These are phyloP conservation scores for Phytophthora kernoviae DNA, from an alignment of 352 stramenopile genomes.

Conservation along the genomic window DNA sequence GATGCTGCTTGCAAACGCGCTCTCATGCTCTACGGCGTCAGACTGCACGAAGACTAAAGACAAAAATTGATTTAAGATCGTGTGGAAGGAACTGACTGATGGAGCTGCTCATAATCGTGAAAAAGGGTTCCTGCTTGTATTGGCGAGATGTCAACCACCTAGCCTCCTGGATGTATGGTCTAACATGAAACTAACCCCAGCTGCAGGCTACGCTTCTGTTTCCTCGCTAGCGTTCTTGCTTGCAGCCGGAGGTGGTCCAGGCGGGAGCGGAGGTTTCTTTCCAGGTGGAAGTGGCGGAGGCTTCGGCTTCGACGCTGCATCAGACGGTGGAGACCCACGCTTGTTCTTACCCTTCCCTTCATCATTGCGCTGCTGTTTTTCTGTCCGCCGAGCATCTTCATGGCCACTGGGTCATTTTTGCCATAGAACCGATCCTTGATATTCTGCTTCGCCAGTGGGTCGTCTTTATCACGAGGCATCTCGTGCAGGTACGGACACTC, in stretches of 20 bases:
- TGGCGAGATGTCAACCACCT: conserved; percentile 1
- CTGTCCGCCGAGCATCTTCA: conserved; percentile 83
- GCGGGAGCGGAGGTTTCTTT: conserved; percentile 66
- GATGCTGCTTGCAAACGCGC: conserved; percentile 71
- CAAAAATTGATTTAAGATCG: conserved; percentile 5
- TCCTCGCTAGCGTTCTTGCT: conserved; percentile 24
- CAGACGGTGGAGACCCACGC: conserved; percentile 20
- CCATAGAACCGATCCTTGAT: conserved; percentile 95
- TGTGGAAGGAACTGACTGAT: too few relatives aligned
- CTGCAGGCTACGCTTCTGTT: conserved; percentile 21
- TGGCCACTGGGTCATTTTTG: conserved; percentile 93
- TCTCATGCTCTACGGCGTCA: conserved; percentile 69
- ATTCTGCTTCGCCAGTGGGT: conserved; percentile 95
- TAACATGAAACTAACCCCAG: conserved; percentile 22
- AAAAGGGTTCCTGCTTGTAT: conserved; percentile 18
- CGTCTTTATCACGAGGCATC: conserved; percentile 92
- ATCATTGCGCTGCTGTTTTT: conserved; percentile 30
- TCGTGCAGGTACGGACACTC: conserved; percentile 96
- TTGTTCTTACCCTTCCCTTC: conserved; percentile 30
- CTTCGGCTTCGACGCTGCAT: conserved; percentile 47
- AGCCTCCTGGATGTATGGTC: conserved; percentile 6
- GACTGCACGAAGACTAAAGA: conserved; percentile 46
- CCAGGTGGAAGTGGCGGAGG: conserved; percentile 58
- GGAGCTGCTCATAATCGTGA: conserved; percentile 1
- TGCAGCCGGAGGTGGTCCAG: conserved; percentile 51